Evolutionary conservation across 78 protist species (phyloP).

Genomic region (Guillardia theta): DNA sequence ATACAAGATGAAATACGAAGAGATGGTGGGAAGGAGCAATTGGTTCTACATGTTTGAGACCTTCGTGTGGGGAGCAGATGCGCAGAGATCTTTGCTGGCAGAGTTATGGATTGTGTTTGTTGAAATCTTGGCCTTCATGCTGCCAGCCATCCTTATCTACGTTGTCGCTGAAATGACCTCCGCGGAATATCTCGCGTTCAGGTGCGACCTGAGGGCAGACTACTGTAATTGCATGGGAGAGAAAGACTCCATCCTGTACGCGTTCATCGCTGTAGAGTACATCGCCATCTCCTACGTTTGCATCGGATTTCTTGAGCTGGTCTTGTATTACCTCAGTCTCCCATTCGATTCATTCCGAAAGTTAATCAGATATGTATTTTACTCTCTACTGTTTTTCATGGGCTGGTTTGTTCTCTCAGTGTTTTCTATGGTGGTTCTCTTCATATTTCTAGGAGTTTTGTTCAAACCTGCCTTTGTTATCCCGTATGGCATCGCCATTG

Average conservation of each 20-base stretch:
- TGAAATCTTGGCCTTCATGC: background rate
- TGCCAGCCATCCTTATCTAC: background rate
- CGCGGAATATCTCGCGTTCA: background rate
- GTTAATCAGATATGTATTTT: background rate
- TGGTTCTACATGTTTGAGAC: background rate
- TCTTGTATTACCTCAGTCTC: background rate
- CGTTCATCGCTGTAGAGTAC: background rate
- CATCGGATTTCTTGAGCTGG: background rate
- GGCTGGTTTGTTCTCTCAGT: background rate
- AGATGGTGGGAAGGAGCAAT: background rate
- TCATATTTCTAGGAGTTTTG: background rate
- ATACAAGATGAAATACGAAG: background rate
- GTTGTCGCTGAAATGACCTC: background rate
- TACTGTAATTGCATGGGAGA: background rate
- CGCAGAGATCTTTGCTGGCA: background rate
- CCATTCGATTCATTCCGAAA: background rate
- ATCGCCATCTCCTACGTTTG: background rate
- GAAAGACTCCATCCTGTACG: background rate
- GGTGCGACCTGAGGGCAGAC: background rate
- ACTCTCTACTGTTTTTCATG: background rate
- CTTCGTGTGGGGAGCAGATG: background rate
- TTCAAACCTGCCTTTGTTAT: background rate
- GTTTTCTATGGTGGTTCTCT: conserved; percentile 5
- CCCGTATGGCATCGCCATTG: background rate
- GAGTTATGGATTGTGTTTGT: background rate